Evolutionary conservation across 192 early-diverging fungal genomes (phyloP), one percentile per base, ranked within the genome.

Genomic region (Coemansia sp.): DNA sequence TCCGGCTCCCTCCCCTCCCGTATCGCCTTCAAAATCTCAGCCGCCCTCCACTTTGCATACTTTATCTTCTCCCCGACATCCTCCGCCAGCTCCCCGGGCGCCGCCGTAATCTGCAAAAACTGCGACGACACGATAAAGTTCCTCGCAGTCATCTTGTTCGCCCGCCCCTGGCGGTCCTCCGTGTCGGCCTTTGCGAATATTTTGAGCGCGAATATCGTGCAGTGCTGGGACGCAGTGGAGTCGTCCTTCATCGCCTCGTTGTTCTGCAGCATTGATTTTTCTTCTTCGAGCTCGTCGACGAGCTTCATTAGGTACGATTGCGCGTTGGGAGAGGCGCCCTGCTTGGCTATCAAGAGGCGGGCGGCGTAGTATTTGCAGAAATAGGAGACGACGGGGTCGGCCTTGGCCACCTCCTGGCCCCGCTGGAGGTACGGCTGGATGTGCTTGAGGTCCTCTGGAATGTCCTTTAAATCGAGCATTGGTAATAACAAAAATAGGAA

Each of bases 21-120:
- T 18, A 95, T 65, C 1, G 94, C 92, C 65, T 92, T 96, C 27
- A 95, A 78, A 27, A 99, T 99, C 65, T 98, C 93, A 0, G 90
- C 85, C 3, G 95, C 95, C 50, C 97, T 91, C 88, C 91, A 99
- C 64, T 96, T 95, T 1, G 95, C 87, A 67, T 99, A 99, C 60
- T 88, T 92, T 55, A 98, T 90, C 73, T 96, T 99, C 59, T 92
- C 88, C 1, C 46, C 51, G 27, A 89, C 69, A 40, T 89, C 91
- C 5, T 82, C 60, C 16, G 85, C 83, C 23, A 93, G 58, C 2
- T 87, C 85, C 5, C 92, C 91, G 86, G 96, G 95, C 11, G 87
- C 84, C 25, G 86, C 89, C 16, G 97, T 56, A 7, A 96, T 48
- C 53, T 98, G 95, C 44, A 98, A 56, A 67, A 96, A 98, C 44